Percentiles rank a stretch among this genome's conserved stretches.
These are phyloP conservation scores for Pezicula neosporulosa DNA, from an alignment of 2,329 filamentous ascomycete species.

Conservation along the genomic window DNA sequence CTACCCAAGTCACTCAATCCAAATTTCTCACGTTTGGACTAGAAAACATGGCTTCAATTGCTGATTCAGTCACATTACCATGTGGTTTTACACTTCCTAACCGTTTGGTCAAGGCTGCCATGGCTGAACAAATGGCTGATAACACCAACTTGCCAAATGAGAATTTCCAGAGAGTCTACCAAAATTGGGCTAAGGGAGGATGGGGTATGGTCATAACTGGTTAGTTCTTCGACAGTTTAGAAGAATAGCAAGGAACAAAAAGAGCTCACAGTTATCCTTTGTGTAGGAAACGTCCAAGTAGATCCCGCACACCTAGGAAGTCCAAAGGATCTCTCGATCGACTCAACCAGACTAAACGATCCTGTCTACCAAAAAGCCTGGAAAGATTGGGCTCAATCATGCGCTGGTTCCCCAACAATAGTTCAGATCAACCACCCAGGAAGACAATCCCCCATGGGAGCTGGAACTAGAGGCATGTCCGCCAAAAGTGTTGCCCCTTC, in stretches of 20 bases:
- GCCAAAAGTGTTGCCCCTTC: conserved; percentile 40
- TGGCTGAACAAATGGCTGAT: conserved; percentile 42
- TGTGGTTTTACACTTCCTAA: conserved; percentile 55
- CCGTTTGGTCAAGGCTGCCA: conserved; percentile 48
- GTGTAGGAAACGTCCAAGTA: conserved; percentile 41
- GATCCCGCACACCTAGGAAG: conserved; percentile 34
- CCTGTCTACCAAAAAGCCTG: conserved; percentile 28
- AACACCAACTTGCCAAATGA: conserved; percentile 39
- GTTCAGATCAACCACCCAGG: conserved; percentile 47
- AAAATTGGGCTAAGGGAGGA: conserved; percentile 48
- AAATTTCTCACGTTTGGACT: too few relatives aligned
- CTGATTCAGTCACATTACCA: conserved; percentile 44
- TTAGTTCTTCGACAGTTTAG: conserved; percentile 4
- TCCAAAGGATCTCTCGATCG: conserved; percentile 31
- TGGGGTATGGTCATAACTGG: conserved; percentile 51
- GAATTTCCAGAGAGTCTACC: conserved; percentile 42
- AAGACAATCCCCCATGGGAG: conserved; percentile 37
- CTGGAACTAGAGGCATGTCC: conserved; percentile 33
- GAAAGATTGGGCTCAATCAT: conserved; percentile 32
- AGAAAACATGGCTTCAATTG: conserved; percentile 12
- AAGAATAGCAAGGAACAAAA: too few relatives aligned
- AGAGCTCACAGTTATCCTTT: background rate
- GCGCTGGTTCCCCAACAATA: conserved; percentile 27
- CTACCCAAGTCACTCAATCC: too few relatives aligned
- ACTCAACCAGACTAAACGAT: conserved; percentile 24